Evolutionary conservation across 2,329 filamentous ascomycete genomes (phyloP).

Genomic region (Elsinoe batatas): DNA sequence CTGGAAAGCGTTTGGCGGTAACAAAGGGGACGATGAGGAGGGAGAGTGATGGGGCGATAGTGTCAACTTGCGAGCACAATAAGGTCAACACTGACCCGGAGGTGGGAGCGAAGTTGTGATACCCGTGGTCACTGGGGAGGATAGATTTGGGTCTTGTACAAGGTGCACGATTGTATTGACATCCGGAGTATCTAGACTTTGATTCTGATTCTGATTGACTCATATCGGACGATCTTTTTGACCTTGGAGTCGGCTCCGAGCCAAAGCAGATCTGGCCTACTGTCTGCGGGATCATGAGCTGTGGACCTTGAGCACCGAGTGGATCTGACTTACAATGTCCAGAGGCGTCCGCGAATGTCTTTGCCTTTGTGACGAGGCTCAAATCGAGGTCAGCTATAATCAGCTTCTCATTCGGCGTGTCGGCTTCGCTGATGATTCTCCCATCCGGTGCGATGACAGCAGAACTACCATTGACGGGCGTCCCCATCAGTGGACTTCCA

Average conservation of each 20-base stretch:
- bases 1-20: slow-evolving; percentile 34
- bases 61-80: slow-evolving; percentile 29
- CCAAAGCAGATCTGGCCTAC: slow-evolving; percentile 44
- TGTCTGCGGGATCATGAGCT: slow-evolving; percentile 22
- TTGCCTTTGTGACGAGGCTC: slow-evolving; percentile 32
- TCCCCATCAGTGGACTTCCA: slow-evolving; percentile 32
- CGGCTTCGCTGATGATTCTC: slow-evolving; percentile 33
- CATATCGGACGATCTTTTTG: slow-evolving; percentile 19
- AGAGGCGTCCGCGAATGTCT: slow-evolving; percentile 36
- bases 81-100: slow-evolving; percentile 21
- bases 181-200: background rate
- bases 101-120: slow-evolving; percentile 9
- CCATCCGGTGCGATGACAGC: slow-evolving; percentile 47
- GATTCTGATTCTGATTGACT: background rate
- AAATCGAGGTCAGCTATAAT: slow-evolving; percentile 45
- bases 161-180: background rate
- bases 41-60: slow-evolving; percentile 25
- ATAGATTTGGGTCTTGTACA: background rate
- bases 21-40: slow-evolving; percentile 33
- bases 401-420: slow-evolving; percentile 38
- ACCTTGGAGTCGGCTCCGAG: slow-evolving; percentile 32
- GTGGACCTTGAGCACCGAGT: background rate
- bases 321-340: slow-evolving; percentile 32
- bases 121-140: background rate
- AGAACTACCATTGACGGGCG: slow-evolving; percentile 38